phyloP scores from a whole-genome alignment of 2,329 filamentous ascomycete species.

The Sclerotinia spermophila region DNA sequence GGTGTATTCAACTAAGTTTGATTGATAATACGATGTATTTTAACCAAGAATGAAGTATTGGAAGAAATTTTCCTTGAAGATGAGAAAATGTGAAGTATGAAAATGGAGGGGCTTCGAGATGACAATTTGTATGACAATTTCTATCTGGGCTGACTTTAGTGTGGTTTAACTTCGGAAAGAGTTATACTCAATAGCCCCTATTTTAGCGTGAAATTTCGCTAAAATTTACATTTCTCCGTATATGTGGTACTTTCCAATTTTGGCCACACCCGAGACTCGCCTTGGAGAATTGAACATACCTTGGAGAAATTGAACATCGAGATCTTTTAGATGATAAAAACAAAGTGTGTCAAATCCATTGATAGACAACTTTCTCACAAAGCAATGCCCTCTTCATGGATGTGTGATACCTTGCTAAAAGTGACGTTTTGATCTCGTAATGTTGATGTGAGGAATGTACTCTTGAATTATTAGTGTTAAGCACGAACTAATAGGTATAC shows the following conservation, averaged over 20 bases:
- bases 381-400: neutral
- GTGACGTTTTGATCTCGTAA: neutral
- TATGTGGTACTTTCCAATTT: neutral
- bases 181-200: no score
- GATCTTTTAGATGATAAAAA: neutral
- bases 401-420: neutral
- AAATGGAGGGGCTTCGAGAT: no score
- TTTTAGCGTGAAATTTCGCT: neutral
- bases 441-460: neutral
- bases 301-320: no score
- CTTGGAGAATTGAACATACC: no score
- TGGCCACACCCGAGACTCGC: neutral
- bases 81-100: neutral
- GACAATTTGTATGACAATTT: neutral
- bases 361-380: no score
- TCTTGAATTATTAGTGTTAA: neutral
- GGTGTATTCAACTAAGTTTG: neutral
- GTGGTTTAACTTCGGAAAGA: no score
- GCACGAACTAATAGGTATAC: neutral
- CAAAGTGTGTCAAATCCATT: neutral
- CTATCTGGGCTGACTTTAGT: neutral
- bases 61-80: neutral
- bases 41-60: neutral
- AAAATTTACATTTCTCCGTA: neutral
- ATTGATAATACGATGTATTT: neutral